These are phyloP conservation scores for Arbutus unedo DNA, from an alignment of 148 eudicot species.

Conservation along the genomic window DNA sequence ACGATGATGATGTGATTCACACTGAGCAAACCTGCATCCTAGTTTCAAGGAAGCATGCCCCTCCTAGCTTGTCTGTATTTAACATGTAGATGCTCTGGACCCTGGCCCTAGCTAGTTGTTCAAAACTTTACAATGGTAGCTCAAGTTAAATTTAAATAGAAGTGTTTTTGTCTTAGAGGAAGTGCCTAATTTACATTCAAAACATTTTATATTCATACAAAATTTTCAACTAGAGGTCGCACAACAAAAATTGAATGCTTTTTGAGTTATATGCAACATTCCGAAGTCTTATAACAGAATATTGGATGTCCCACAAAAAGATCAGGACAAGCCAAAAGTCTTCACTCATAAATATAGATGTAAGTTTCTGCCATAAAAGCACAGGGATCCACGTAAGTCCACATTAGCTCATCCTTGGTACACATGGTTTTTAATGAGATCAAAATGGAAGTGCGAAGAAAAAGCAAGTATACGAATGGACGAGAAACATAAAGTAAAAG, in stretches of 20 bases:
- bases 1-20: background rate
- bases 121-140: background rate
- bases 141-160: background rate
- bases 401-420: background rate
- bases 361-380: background rate
- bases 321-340: background rate
- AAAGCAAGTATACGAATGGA: background rate
- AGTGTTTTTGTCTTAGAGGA: background rate
- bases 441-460: background rate
- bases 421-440: background rate
- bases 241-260: background rate
- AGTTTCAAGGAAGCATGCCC: background rate
- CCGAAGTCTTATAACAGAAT: background rate
- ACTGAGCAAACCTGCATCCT: background rate
- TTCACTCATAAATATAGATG: background rate
- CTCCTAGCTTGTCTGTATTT: background rate
- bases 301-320: background rate
- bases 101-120: background rate
- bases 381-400: background rate
- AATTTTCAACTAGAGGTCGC: background rate
- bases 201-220: background rate
- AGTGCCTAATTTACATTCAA: background rate
- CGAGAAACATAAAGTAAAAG: background rate
- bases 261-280: background rate
- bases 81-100: background rate